Evolutionary conservation across 257 asterid genomes (phyloP).

Genomic region (Phtheirospermum japonicum): DNA sequence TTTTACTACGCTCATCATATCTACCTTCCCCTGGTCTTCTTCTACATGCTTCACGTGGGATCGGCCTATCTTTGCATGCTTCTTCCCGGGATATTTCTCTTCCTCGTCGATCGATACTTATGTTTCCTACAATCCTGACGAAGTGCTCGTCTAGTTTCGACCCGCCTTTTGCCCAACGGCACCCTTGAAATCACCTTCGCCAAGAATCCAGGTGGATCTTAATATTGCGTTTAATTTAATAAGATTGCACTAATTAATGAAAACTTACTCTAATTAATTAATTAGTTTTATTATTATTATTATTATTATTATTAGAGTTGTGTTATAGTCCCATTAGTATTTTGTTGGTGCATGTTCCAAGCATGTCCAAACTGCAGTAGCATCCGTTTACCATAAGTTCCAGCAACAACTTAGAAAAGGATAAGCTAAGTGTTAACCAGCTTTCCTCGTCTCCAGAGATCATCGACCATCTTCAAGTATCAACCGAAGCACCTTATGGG

Average conservation of each 20-base stretch:
- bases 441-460: conserved; percentile 33
- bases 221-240: no score
- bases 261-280: no score
- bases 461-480: conserved; percentile 45
- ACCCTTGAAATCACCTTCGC: conserved; percentile 61
- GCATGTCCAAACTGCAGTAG: conserved; percentile 52
- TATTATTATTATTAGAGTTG: conserved; percentile 29
- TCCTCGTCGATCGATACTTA: conserved; percentile 52
- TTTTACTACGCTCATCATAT: conserved; percentile 57
- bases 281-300: background rate
- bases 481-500: conserved; percentile 62
- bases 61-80: conserved; percentile 54
- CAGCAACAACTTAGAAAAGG: conserved; percentile 32
- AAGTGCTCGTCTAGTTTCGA: conserved; percentile 37
- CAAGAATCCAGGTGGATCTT: conserved; percentile 70
- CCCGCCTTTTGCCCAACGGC: conserved; percentile 52
- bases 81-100: conserved; percentile 66
- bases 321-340: conserved; percentile 40
- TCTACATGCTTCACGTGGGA: conserved; percentile 69
- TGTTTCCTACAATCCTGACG: conserved; percentile 59
- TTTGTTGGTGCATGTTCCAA: conserved; percentile 45
- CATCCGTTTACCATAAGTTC: conserved; percentile 58
- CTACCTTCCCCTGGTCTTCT: conserved; percentile 40
- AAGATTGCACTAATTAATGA: no score
- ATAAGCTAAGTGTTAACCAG: conserved; percentile 34